Evolutionary conservation across 169 alveolate genomes (phyloP).

Genomic region (Plasmodium coatneyi): DNA sequence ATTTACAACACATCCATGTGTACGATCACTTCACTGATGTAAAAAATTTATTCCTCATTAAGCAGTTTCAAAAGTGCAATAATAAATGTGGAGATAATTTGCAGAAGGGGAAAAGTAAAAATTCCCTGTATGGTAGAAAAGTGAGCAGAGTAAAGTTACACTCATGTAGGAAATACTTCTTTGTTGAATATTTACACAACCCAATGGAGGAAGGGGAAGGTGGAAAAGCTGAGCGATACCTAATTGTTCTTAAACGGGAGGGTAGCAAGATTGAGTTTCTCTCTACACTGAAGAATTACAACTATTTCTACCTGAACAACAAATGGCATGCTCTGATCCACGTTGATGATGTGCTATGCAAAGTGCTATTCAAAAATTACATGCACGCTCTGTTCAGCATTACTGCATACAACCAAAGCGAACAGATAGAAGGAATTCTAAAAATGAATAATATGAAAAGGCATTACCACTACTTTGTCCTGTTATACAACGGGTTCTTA

Average conservation of each 20-base stretch:
- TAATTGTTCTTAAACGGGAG: constrained; percentile 19
- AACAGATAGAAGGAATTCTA: constrained; percentile 4
- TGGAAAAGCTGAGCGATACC: neutral
- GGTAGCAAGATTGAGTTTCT: constrained; percentile 12
- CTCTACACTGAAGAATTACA: constrained; percentile 16
- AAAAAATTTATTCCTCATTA: constrained; percentile 26
- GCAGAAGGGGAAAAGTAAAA: neutral
- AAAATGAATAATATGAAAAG: constrained; percentile 26
- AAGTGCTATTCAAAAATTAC: constrained; percentile 24
- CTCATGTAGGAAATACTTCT: constrained; percentile 2
- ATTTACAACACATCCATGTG: constrained; percentile 39
- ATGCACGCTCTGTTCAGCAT: constrained; percentile 19
- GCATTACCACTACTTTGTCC: constrained; percentile 24
- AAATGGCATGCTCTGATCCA: constrained; percentile 19
- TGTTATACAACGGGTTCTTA: constrained; percentile 49
- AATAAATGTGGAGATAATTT: neutral
- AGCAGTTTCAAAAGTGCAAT: neutral
- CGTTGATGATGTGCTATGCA: constrained; percentile 22
- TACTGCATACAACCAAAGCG: constrained; percentile 13
- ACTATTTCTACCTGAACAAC: constrained; percentile 29
- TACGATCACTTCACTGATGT: neutral
- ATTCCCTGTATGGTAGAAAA: constrained; percentile 5
- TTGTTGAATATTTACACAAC: constrained; percentile 6
- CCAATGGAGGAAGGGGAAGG: neutral
- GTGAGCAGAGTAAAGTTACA: neutral